These are phyloP conservation scores for Phtheirospermum japonicum DNA, from an alignment of 257 asterid genomes.

Conservation along the genomic window DNA sequence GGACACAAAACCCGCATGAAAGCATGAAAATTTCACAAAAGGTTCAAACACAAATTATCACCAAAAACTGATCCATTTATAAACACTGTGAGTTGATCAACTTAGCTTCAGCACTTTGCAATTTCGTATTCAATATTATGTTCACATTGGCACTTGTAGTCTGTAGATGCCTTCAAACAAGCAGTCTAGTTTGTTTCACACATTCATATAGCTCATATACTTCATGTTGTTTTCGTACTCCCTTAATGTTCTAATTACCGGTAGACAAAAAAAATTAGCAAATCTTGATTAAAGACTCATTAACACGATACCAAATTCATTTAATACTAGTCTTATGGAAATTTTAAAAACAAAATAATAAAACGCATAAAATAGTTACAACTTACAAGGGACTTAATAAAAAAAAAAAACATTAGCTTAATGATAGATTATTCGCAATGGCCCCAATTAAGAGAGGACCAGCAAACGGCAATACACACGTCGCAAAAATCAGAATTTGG, in stretches of 20 bases:
- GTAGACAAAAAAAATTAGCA: neutral
- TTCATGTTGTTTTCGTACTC: neutral
- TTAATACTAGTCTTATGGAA: neutral
- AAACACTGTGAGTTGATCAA: neutral
- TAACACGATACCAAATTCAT: neutral
- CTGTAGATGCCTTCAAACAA: neutral
- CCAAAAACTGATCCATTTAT: neutral
- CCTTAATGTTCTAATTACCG: neutral
- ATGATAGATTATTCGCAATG: no score
- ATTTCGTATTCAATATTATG: neutral
- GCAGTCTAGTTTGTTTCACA: slow-evolving; percentile 7
- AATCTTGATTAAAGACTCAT: neutral
- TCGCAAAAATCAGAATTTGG: no score
- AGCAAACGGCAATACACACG: no score
- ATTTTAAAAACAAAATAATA: no score
- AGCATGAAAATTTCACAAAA: neutral
- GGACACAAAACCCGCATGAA: neutral
- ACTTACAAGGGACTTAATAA: no score
- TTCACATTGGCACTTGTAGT: slow-evolving; percentile 10
- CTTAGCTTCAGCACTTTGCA: slow-evolving; percentile 2
- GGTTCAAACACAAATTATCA: neutral
- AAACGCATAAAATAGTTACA: no score
- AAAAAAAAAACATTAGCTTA: no score
- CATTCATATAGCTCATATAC: slow-evolving; percentile 2
- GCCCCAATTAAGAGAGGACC: no score